Percentiles rank a stretch among this genome's conserved stretches.
These are phyloP conservation scores for Neurospora sp. DNA, from an alignment of 495 filamentous ascomycete genomes.

Conservation along the genomic window DNA sequence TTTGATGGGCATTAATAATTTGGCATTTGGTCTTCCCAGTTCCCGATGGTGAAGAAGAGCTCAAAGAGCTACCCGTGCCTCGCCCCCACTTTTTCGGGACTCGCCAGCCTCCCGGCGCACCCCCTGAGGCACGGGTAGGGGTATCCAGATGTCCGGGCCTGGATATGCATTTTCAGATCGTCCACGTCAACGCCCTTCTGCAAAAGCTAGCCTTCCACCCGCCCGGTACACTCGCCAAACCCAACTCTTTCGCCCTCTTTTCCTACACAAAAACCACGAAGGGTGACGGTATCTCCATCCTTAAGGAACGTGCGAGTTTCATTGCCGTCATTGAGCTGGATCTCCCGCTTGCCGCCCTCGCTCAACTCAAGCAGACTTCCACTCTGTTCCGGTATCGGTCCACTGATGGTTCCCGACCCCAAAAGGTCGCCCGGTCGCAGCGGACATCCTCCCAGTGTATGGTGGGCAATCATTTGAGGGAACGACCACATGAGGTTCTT, in stretches of 20 bases:
- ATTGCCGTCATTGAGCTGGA: conserved; percentile 52
- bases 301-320: conserved; percentile 67
- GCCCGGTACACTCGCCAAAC: conserved; percentile 62
- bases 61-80: no score
- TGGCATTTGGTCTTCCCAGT: background rate
- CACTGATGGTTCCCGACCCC: conserved; percentile 85
- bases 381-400: conserved; percentile 45
- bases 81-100: no score
- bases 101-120: no score
- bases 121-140: background rate
- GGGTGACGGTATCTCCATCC: conserved; percentile 71
- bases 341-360: conserved; percentile 50
- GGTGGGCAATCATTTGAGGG: conserved; percentile 89
- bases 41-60: background rate
- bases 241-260: conserved; percentile 53
- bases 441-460: conserved; percentile 77
- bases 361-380: conserved; percentile 81
- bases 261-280: conserved; percentile 52
- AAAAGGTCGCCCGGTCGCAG: conserved; percentile 75
- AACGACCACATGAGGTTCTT: conserved; percentile 82
- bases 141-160: background rate
- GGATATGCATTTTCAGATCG: background rate
- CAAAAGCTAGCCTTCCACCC: conserved; percentile 25
- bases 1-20: background rate
- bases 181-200: background rate